phyloP scores from a whole-genome alignment of 2,329 filamentous ascomycete species.

The Ophiostoma angusticollis region DNA sequence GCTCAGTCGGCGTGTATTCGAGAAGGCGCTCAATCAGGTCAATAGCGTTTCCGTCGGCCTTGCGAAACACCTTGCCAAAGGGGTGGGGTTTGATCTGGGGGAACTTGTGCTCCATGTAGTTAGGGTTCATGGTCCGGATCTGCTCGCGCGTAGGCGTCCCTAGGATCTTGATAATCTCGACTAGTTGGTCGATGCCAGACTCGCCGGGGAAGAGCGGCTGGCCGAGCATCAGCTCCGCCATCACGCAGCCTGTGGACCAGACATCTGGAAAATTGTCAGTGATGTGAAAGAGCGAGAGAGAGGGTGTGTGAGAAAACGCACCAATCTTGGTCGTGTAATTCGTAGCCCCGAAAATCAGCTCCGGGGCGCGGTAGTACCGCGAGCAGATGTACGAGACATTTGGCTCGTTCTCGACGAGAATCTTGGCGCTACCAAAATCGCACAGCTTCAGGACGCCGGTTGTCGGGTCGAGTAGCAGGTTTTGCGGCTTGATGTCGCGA shows the following conservation, averaged over 20 bases:
- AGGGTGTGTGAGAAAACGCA: conserved; percentile 40
- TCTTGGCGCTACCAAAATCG: conserved; percentile 98
- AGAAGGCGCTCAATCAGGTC: conserved; percentile 87
- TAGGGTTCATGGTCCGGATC: conserved; percentile 99
- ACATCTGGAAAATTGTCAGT: conserved; percentile 54
- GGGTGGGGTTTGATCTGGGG: conserved; percentile 99
- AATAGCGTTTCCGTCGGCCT: conserved; percentile 84
- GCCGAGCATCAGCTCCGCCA: conserved; percentile 98
- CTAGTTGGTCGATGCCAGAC: conserved; percentile 94
- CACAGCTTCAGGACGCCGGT: conserved; percentile 92
- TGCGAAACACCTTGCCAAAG: conserved; percentile 98
- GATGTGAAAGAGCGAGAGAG: neutral
- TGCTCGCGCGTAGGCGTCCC: conserved; percentile 95
- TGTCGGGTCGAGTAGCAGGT: conserved; percentile 81
- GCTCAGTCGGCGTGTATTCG: conserved; percentile 95
- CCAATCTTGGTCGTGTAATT: conserved; percentile 99
- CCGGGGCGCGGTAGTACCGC: conserved; percentile 93
- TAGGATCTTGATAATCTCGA: conserved; percentile 98
- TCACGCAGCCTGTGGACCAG: conserved; percentile 98
- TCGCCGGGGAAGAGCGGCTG: conserved; percentile 96
- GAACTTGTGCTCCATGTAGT: conserved; percentile 99
- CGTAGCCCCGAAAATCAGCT: conserved; percentile 95
- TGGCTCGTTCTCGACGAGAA: conserved; percentile 94
- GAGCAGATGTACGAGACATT: conserved; percentile 99
- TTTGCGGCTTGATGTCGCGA: conserved; percentile 98